Conservation (phyloP, 106 monocot species). For the Acorus calamus region DNA sequence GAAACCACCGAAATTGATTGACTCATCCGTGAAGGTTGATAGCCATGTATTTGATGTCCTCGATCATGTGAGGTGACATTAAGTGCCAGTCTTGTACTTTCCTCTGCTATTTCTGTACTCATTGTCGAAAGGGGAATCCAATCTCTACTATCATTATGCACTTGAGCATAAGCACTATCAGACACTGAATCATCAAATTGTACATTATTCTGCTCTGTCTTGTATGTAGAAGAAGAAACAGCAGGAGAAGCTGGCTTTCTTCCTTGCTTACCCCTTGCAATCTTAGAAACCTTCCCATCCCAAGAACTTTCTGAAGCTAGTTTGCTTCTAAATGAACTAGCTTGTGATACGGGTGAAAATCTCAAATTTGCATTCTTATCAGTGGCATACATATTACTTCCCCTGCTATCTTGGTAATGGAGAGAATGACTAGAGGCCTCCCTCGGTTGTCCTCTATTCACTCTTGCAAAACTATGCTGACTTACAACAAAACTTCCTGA, state of each 20-base stretch:
- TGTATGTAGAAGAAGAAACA: constrained; percentile 11
- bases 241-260: constrained; percentile 30
- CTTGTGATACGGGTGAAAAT: no score
- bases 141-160: constrained; percentile 30
- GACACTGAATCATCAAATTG: constrained; percentile 30
- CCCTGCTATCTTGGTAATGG: no score
- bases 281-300: no score
- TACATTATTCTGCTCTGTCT: constrained; percentile 29
- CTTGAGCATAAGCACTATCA: constrained; percentile 26
- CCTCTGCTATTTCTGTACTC: constrained; percentile 21
- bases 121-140: constrained; percentile 26
- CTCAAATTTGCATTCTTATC: no score
- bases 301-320: no score
- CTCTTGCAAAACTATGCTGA: constrained; percentile 31
- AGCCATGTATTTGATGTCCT: constrained; percentile 24
- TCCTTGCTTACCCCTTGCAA: constrained; percentile 38
- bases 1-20: constrained; percentile 31
- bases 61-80: constrained; percentile 6
- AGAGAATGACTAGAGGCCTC: no score
- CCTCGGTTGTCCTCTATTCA: neutral
- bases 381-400: no score
- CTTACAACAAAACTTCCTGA: constrained; percentile 16
- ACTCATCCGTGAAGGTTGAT: constrained; percentile 24
- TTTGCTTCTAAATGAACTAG: no score
- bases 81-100: constrained; percentile 11